phyloP scores from a whole-genome alignment of 1,284 basidiomycete genomes.

The Sparassis latifolia region DNA sequence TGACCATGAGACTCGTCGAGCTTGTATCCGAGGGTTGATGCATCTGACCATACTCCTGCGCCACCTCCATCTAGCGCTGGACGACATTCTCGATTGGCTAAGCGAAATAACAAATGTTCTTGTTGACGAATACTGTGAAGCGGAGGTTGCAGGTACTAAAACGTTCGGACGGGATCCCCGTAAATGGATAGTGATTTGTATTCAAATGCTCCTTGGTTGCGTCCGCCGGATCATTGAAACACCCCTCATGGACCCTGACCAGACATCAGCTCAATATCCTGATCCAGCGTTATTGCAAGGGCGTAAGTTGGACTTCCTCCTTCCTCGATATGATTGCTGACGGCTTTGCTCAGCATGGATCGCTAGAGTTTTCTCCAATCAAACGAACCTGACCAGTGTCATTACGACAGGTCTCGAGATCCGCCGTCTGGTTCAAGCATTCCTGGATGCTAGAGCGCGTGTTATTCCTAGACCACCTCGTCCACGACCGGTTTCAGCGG shows the following conservation, averaged over 20 bases:
- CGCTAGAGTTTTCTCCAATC: slow-evolving; percentile 46
- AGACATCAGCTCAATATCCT: slow-evolving; percentile 43
- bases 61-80: slow-evolving; percentile 49
- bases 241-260: slow-evolving; percentile 33
- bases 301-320: slow-evolving; percentile 35
- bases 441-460: slow-evolving; percentile 53
- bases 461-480: slow-evolving; percentile 44
- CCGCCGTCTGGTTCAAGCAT: slow-evolving; percentile 53
- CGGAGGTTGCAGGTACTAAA: slow-evolving; percentile 8
- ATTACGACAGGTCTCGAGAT: slow-evolving; percentile 47
- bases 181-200: slow-evolving; percentile 25
- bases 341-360: slow-evolving; percentile 49
- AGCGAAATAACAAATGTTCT: slow-evolving; percentile 56
- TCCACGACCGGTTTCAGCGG: slow-evolving; percentile 21
- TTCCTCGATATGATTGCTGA: neutral
- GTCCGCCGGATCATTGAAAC: slow-evolving; percentile 57
- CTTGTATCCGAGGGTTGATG: slow-evolving; percentile 75
- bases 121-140: slow-evolving; percentile 46
- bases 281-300: slow-evolving; percentile 57
- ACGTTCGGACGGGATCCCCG: slow-evolving; percentile 6
- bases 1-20: slow-evolving; percentile 64
- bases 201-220: slow-evolving; percentile 54
- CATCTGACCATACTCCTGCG: slow-evolving; percentile 67
- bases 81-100: slow-evolving; percentile 62
- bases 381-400: slow-evolving; percentile 26